These are phyloP conservation scores for Massarina eburnea DNA, from an alignment of 2,329 filamentous ascomycete species.

Conservation along the genomic window DNA sequence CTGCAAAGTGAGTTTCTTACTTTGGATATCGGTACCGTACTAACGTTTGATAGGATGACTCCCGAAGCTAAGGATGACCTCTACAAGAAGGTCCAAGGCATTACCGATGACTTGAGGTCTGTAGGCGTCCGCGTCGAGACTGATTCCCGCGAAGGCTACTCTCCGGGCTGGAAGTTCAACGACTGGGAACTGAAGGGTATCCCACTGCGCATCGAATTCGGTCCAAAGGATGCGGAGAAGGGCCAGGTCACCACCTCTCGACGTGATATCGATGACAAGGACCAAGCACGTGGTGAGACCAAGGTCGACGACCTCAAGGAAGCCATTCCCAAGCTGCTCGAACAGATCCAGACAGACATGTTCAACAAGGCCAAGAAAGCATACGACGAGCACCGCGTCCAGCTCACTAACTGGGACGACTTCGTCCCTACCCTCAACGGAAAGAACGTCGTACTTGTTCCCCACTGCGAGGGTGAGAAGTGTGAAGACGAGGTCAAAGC, in stretches of 20 bases:
- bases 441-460: constrained; percentile 92
- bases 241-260: constrained; percentile 82
- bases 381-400: constrained; percentile 78
- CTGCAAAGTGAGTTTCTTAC: constrained; percentile 68
- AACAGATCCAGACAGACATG: constrained; percentile 86
- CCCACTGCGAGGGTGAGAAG: constrained; percentile 78
- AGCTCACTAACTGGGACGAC: constrained; percentile 83
- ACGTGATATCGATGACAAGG: constrained; percentile 81
- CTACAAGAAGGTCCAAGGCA: constrained; percentile 71
- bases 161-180: constrained; percentile 97
- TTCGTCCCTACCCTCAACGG: constrained; percentile 86
- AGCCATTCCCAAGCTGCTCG: constrained; percentile 77
- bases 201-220: constrained; percentile 90
- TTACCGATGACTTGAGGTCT: constrained; percentile 69
- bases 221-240: constrained; percentile 84
- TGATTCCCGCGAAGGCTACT: constrained; percentile 84
- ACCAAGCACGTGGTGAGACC: constrained; percentile 60
- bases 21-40: constrained; percentile 1
- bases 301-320: constrained; percentile 72
- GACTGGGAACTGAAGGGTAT: constrained; percentile 98
- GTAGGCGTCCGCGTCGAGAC: constrained; percentile 76
- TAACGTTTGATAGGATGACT: constrained; percentile 37
- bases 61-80: constrained; percentile 78
- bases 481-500: constrained; percentile 97
- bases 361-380: constrained; percentile 73